phyloP scores from a whole-genome alignment of 768 basidiomycete species.

The Lentinula guzmanii region DNA sequence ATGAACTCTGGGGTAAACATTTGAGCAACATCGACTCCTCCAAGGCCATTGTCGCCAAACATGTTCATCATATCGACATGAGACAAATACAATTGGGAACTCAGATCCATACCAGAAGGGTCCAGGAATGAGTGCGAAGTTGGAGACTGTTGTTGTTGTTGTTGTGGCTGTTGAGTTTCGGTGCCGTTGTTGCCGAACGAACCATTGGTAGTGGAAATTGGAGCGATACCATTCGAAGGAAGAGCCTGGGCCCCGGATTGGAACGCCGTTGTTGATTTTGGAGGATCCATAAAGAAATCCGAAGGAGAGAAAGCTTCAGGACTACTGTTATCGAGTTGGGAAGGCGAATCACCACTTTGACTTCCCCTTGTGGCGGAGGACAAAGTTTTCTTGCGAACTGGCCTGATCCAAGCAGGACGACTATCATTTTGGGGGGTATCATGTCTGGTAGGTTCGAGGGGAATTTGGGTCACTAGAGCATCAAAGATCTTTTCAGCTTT shows the following conservation, averaged over 20 bases:
- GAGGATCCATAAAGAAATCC: conserved; percentile 56
- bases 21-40: conserved; percentile 26
- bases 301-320: conserved; percentile 60
- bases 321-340: conserved; percentile 45
- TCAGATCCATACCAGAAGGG: conserved; percentile 13
- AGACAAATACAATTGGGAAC: conserved; percentile 49
- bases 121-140: neutral
- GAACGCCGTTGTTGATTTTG: conserved; percentile 5
- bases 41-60: conserved; percentile 39
- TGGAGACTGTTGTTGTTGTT: neutral
- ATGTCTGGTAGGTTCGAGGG: conserved; percentile 63
- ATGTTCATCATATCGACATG: conserved; percentile 57
- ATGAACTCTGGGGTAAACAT: conserved; percentile 16
- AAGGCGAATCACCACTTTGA: conserved; percentile 36
- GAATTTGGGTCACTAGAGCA: conserved; percentile 70
- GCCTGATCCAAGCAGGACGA: conserved; percentile 85
- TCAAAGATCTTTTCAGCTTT: neutral
- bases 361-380: conserved; percentile 33
- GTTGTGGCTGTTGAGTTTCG: neutral
- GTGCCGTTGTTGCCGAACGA: neutral
- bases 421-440: conserved; percentile 42
- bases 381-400: conserved; percentile 72
- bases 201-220: neutral
- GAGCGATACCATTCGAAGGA: neutral
- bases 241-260: neutral